These are phyloP conservation scores for Tetratostichococcus sp. DNA, from an alignment of 139 green algal species.

Conservation along the genomic window DNA sequence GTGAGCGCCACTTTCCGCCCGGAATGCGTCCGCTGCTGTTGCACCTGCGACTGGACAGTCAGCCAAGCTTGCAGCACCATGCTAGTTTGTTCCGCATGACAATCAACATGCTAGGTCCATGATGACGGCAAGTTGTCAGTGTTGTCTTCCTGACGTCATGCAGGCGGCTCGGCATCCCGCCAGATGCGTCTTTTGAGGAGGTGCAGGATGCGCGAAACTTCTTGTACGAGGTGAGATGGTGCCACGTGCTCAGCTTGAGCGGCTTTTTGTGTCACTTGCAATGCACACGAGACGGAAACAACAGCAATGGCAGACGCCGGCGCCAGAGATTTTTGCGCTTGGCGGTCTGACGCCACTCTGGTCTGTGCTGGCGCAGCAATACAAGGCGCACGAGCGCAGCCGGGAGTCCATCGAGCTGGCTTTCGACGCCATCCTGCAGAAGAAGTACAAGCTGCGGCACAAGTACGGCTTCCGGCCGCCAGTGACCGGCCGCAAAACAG, in stretches of 20 bases:
- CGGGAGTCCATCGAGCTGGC: slow-evolving; percentile 80
- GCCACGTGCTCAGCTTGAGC: no score
- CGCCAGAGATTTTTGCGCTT: no score
- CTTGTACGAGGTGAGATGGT: slow-evolving; percentile 57
- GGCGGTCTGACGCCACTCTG: no score
- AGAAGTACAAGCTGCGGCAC: slow-evolving; percentile 58
- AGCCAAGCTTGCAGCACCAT: neutral
- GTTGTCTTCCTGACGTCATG: slow-evolving; percentile 39
- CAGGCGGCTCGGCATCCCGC: slow-evolving; percentile 58
- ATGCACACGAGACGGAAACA: no score
- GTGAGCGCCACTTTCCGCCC: no score
- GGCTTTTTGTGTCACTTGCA: no score
- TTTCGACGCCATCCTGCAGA: slow-evolving; percentile 71
- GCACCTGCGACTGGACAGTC: no score
- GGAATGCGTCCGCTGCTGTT: no score
- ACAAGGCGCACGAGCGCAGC: slow-evolving; percentile 69
- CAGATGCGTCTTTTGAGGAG: slow-evolving; percentile 76
- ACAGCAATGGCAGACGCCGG: no score
- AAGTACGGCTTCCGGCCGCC: slow-evolving; percentile 69
- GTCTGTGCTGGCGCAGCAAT: no score
- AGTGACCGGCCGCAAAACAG: slow-evolving; percentile 38
- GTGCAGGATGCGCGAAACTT: slow-evolving; percentile 77
- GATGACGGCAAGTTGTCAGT: neutral
- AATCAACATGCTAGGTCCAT: no score
- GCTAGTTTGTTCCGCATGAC: no score